Conservation (phyloP, 371 early-diverging fungal species). For the Apophysomyces trapeziformis region DNA sequence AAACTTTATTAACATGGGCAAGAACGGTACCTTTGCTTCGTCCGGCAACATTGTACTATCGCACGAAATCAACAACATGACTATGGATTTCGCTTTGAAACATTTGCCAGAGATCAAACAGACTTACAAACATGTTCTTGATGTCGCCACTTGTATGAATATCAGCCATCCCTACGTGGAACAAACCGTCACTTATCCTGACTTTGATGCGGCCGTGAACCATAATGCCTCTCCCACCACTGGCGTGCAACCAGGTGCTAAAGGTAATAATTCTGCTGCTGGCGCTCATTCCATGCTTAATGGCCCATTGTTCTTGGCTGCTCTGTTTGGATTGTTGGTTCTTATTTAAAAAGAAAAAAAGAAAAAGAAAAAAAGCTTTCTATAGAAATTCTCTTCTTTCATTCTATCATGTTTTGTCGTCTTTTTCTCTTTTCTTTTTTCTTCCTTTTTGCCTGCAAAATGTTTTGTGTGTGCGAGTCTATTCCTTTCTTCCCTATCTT, state of each 20-base stretch:
- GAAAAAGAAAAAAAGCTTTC: not conserved
- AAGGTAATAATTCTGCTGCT: slow-evolving; percentile 4
- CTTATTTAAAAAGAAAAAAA: slow-evolving; percentile 22
- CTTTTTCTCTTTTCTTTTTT: not conserved
- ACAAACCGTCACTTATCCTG: slow-evolving; percentile 35
- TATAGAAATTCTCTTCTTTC: not conserved
- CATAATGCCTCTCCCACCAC: slow-evolving; percentile 13
- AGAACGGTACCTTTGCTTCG: slow-evolving; percentile 38
- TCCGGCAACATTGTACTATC: slow-evolving; percentile 46
- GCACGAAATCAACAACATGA: slow-evolving; percentile 51
- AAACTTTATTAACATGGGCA: slow-evolving; percentile 44
- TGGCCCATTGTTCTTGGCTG: slow-evolving; percentile 38
- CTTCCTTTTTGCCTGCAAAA: not conserved
- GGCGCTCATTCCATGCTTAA: slow-evolving; percentile 21
- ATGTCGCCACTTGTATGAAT: slow-evolving; percentile 53
- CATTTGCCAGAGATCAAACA: slow-evolving; percentile 44
- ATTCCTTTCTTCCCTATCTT: not conserved
- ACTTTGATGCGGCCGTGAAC: slow-evolving; percentile 25
- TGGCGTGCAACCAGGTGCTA: slow-evolving; percentile 6
- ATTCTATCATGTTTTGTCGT: not conserved
- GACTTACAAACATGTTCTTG: slow-evolving; percentile 42
- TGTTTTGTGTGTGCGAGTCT: slow-evolving; percentile 1
- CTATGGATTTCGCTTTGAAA: slow-evolving; percentile 45
- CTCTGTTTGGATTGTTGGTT: slow-evolving; percentile 35
- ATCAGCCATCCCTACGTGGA: slow-evolving; percentile 50